phyloP scores from a whole-genome alignment of 1,139 yeast genomes.

The Blastobotrys petasosporus region DNA sequence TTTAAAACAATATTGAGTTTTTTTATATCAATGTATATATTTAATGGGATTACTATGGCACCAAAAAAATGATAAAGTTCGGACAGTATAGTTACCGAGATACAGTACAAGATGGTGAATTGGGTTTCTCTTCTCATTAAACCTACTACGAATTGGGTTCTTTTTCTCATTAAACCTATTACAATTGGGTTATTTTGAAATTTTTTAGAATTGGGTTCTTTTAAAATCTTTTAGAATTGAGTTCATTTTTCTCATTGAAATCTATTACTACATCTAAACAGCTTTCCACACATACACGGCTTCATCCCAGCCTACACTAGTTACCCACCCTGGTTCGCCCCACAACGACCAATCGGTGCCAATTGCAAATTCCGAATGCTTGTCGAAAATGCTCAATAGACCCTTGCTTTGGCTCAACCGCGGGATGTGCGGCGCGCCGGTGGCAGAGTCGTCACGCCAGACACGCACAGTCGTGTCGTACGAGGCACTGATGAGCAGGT shows the following conservation, averaged over 20 bases:
- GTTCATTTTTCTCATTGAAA: not conserved
- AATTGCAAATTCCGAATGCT: conserved; percentile 81
- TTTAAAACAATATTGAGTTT: no score
- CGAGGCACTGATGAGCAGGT: conserved; percentile 65
- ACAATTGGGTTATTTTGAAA: no score
- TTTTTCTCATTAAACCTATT: no score
- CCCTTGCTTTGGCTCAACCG: conserved; percentile 42
- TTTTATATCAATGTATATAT: no score
- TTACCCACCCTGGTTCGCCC: conserved; percentile 96
- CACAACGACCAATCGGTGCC: conserved; percentile 96
- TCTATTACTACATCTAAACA: not conserved
- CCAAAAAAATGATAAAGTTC: no score
- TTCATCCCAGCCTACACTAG: conserved; percentile 95
- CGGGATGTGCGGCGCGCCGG: conserved; percentile 35
- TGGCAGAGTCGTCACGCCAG: conserved; percentile 67
- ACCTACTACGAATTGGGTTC: no score
- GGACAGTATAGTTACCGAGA: no score
- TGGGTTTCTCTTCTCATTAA: no score
- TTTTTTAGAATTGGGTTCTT: no score
- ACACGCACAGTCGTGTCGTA: conserved; percentile 90
- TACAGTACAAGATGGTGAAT: no score
- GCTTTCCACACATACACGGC: conserved; percentile 85
- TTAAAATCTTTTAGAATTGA: no score
- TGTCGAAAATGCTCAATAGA: conserved; percentile 53
- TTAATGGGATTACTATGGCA: no score